A percentile compares a stretch with the other conserved stretches of the same genome.
Conservation (phyloP, 306 rosid species). For the Corylus americana region DNA sequence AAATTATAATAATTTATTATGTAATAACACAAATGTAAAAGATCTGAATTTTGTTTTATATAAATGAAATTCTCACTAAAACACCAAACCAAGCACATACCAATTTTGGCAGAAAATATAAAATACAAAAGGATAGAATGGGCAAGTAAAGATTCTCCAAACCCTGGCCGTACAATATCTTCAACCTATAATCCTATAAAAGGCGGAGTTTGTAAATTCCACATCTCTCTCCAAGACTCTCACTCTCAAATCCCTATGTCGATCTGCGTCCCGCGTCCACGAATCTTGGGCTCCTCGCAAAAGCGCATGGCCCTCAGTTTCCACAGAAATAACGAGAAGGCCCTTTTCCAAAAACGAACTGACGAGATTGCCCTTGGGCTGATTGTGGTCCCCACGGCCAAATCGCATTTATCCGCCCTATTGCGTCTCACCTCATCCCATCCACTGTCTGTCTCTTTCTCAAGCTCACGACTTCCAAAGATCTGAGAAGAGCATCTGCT, state of each 20-base stretch:
- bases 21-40: no score
- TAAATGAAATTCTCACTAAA: no score
- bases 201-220: conserved; percentile 18
- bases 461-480: conserved; percentile 25
- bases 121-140: neutral
- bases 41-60: no score
- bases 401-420: neutral
- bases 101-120: neutral
- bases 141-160: neutral
- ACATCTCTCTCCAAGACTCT: neutral
- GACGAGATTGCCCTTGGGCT: conserved; percentile 19
- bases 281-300: conserved; percentile 39
- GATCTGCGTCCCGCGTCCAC: conserved; percentile 58
- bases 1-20: no score
- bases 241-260: conserved; percentile 60
- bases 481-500: conserved; percentile 17
- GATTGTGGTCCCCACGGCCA: neutral
- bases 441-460: neutral
- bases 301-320: neutral
- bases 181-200: neutral
- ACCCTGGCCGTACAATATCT: conserved; percentile 30
- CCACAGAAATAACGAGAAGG: neutral
- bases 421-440: neutral
- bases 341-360: neutral
- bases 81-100: no score